Conservation (phyloP, 352 stramenopile species). For the Pythium brachiatum region DNA sequence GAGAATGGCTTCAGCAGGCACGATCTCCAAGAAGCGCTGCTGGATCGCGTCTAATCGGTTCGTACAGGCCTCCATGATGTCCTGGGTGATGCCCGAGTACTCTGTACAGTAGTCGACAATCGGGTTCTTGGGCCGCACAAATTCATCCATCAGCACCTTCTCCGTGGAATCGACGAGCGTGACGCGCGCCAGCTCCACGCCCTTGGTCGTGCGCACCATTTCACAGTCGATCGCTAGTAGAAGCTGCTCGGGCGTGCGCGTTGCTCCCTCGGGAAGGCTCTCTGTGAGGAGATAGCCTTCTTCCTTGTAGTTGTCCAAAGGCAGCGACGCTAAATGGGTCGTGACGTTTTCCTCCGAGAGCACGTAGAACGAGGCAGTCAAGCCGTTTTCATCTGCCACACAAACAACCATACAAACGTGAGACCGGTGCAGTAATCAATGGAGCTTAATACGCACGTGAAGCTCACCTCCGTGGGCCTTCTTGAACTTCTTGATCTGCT, state of each 20-base stretch:
- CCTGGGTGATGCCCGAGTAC: slow-evolving; percentile 79
- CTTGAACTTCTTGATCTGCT: slow-evolving; percentile 89
- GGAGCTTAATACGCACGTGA: too few relatives aligned
- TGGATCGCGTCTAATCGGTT: slow-evolving; percentile 69
- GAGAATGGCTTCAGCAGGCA: slow-evolving; percentile 71
- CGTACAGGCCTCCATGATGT: slow-evolving; percentile 74
- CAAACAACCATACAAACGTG: neutral
- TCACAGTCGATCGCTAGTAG: slow-evolving; percentile 85
- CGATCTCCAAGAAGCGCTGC: slow-evolving; percentile 48
- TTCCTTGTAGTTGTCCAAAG: slow-evolving; percentile 41
- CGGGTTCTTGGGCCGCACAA: slow-evolving; percentile 68
- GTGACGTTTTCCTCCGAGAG: slow-evolving; percentile 54
- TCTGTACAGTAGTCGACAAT: slow-evolving; percentile 89
- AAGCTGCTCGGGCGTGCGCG: slow-evolving; percentile 35
- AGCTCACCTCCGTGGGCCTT: slow-evolving; percentile 45
- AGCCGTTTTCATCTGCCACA: slow-evolving; percentile 37
- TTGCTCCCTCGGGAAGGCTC: slow-evolving; percentile 33
- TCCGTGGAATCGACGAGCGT: slow-evolving; percentile 70
- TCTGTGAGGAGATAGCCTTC: slow-evolving; percentile 46
- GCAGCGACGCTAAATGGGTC: slow-evolving; percentile 49
- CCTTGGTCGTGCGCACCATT: slow-evolving; percentile 86
- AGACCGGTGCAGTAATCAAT: neutral
- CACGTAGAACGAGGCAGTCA: slow-evolving; percentile 80
- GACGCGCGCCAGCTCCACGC: slow-evolving; percentile 74
- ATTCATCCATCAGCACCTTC: slow-evolving; percentile 80